Evolutionary conservation across 2,329 filamentous ascomycete genomes (phyloP).

Genomic region (Cordyceps pruinosa): DNA sequence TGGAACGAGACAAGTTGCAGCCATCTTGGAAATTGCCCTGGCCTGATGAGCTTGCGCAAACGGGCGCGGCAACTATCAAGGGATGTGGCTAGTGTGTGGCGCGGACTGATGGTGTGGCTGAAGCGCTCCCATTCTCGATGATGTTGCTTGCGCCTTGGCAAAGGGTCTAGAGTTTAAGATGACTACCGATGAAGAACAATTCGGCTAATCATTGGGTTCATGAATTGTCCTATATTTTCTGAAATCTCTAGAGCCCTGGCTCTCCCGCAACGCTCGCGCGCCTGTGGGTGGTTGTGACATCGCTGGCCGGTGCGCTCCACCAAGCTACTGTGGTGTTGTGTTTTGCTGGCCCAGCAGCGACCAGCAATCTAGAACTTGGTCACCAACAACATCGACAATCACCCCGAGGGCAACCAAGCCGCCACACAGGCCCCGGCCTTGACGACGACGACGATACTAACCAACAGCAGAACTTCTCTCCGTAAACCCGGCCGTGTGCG

Average conservation of each 20-base stretch:
- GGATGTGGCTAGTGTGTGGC: constrained; percentile 11
- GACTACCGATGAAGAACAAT: too few relatives aligned
- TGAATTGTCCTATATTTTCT: too few relatives aligned
- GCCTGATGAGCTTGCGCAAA: constrained; percentile 1
- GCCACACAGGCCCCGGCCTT: constrained; percentile 10
- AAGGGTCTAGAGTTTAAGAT: too few relatives aligned
- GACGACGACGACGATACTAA: constrained; percentile 9
- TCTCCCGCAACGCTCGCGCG: too few relatives aligned
- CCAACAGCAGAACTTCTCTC: not conserved
- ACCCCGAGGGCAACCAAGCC: not conserved
- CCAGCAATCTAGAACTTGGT: not conserved
- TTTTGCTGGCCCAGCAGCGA: constrained; percentile 1
- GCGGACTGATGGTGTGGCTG: not conserved
- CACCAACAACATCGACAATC: constrained; percentile 9
- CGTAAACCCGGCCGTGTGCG: not conserved
- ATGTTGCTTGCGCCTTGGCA: too few relatives aligned
- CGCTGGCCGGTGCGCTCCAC: constrained; percentile 4
- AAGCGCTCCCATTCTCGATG: too few relatives aligned
- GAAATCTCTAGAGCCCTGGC: not conserved
- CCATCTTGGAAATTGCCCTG: constrained; percentile 2
- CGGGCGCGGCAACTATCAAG: not conserved
- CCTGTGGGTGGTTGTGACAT: not conserved
- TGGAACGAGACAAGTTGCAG: not conserved
- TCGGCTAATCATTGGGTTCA: too few relatives aligned
- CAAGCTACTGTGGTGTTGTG: not conserved